Base-by-base conservation (phyloP, 257 asterid species). In the Nicotiana otophora region DNA sequence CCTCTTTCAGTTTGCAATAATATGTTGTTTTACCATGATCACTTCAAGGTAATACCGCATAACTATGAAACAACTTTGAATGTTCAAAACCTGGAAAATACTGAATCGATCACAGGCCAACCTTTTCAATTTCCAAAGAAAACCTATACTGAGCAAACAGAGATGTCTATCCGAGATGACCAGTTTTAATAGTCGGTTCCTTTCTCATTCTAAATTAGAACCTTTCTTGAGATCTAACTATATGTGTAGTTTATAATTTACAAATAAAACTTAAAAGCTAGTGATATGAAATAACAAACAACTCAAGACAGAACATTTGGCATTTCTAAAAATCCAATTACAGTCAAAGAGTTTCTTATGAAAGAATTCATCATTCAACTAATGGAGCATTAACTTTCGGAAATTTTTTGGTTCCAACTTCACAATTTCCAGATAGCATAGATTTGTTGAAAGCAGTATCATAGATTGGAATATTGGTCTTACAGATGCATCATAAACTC, bases 391-490 rank as follows among this genome's bases (percentile, higher is more conserved):
- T 72, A 60, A 72, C 46, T 46, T 20, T 31, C 8, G 0, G 42
- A n/a, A 15, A 66, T 16, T 31, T 14, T 42, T 42, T 42, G 57
- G 10, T 19, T n/a, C 31, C 42, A 39, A 54, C 77, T 69, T n/a
- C 77, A 69, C 28, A 69, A 69, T 69, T 20, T 61, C 57, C 16
- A 69, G 57, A 69, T 36, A 69, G 34, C 55, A 69, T 39, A 60
- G 66, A 68, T 36, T 36, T 69, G 19, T 30, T 36, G 57, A 36
- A 36, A 16, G 55, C 20, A 69, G 10, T 8, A 69, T 70, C 78
- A 39, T 70, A 70, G 33, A 39, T n/a, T 70, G 78, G 10, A 70
- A n/a, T 70, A 70, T 39, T n/a, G 78, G 57, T 70, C 78, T 39
- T 10, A 70, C 57, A 5, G 78, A n/a, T n/a, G 1, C 34, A 70